These are phyloP conservation scores for Pterocarpus santalinus DNA, from an alignment of 306 rosid species.

Conservation along the genomic window DNA sequence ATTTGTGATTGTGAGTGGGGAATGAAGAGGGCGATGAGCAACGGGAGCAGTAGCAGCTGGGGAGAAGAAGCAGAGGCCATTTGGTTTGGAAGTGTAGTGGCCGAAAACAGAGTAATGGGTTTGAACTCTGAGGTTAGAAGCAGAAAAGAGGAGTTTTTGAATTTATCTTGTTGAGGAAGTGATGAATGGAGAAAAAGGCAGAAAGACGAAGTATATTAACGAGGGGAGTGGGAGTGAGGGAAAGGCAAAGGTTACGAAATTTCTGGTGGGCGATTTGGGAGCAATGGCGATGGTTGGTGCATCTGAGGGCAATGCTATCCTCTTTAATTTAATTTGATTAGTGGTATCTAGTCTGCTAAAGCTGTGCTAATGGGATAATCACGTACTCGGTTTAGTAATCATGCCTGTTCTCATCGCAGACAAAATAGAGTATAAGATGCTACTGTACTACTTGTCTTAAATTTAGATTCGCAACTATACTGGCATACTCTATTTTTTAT, in stretches of 20 bases:
- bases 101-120: slow-evolving; percentile 27
- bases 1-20: slow-evolving; percentile 43
- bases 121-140: not conserved
- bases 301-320: not conserved
- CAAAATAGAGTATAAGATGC: no score
- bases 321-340: no score
- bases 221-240: no score
- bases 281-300: not conserved
- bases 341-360: not conserved
- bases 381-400: no score
- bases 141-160: not conserved
- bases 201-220: no score
- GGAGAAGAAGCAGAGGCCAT: slow-evolving; percentile 58
- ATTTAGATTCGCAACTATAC: no score
- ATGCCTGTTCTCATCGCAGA: no score
- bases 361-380: no score
- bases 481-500: no score
- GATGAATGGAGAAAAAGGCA: no score
- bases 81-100: not conserved
- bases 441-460: no score
- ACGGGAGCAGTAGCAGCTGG: slow-evolving; percentile 46
- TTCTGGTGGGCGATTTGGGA: not conserved
- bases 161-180: not conserved
- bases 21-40: slow-evolving; percentile 42
- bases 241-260: not conserved